Base-by-base conservation (phyloP, 495 filamentous ascomycete species). In the Astrocystis sublimbata region DNA sequence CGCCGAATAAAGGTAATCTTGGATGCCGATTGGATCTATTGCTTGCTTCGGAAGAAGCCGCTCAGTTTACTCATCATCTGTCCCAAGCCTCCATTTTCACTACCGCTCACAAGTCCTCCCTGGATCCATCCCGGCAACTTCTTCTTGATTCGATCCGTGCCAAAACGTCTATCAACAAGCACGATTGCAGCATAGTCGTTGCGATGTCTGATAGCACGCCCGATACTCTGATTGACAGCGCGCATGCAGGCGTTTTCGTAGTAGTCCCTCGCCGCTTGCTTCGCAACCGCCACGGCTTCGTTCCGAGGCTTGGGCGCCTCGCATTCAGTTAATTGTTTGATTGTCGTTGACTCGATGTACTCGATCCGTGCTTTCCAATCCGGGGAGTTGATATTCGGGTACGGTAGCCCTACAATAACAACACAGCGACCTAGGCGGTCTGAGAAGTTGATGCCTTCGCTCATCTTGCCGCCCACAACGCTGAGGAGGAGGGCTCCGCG, bases 401-500 rank as follows among this genome's bases (percentile, higher is more conserved):
- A 98, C 1, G 94, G 94, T 0, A 98, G 79, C 2, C 94, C 94
- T 43, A 98, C 85, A 46, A 98, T 89, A 6, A 96, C 72, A 38
- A 98, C 91, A 47, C 90, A 92, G 40, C 94, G 86, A 4, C 94
- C 94, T 10, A 98, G 85, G 13, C 83, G 81, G 71, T 98, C 94
- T 13, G 92, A 92, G 80, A 98, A 98, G 75, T 98, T 98, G 78
- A 98, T 98, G 58, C 94, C 94, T 76, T 98, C 94, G 55, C 89
- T 93, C 75, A 98, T 84, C 64, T 92, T 94, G 31, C 94, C 94
- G 40, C 94, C 93, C 3, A 98, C 88, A n/a, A 98, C 92, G 38
- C 90, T 90, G n/a, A 98, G 83, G 2, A 98, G 81, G 9, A 97
- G 79, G 0, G 88, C 92, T 6, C 94, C 94, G 59, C 81, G 83